These are phyloP conservation scores for Sporothrix pallida DNA, from an alignment of 2,329 filamentous ascomycete genomes.

Conservation along the genomic window DNA sequence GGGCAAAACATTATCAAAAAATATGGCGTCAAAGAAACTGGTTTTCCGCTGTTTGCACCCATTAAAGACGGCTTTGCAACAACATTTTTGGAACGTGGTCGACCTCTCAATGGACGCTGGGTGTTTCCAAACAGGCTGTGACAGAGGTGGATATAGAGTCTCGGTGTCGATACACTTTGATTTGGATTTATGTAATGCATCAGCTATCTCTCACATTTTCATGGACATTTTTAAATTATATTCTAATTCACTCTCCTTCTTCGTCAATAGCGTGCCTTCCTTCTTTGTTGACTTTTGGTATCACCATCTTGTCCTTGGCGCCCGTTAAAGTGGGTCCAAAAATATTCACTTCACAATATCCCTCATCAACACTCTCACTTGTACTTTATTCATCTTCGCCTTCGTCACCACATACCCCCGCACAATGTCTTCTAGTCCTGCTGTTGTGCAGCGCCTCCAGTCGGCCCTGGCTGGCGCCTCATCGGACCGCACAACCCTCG, in stretches of 20 bases:
- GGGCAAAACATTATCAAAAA: not conserved
- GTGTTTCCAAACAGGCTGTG: not conserved
- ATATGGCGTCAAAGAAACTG: not conserved
- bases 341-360: not conserved
- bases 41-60: not conserved
- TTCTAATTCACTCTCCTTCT: no score
- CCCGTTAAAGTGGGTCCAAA: no score
- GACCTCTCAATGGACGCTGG: not conserved
- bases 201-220: no score
- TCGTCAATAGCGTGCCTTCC: no score
- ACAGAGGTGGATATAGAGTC: not conserved
- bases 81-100: not conserved
- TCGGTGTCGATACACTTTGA: not conserved
- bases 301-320: no score
- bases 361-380: not conserved
- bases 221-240: no score
- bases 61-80: not conserved
- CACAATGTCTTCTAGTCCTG: slow-evolving; percentile 4
- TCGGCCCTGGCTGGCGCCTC: not conserved
- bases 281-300: no score
- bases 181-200: no score
- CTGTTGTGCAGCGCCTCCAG: slow-evolving; percentile 23
- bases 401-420: no score
- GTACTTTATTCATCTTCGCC: no score
- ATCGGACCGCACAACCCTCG: slow-evolving; percentile 42